Conservation (phyloP, 345 rosid species). For the Sapria himalayana region DNA sequence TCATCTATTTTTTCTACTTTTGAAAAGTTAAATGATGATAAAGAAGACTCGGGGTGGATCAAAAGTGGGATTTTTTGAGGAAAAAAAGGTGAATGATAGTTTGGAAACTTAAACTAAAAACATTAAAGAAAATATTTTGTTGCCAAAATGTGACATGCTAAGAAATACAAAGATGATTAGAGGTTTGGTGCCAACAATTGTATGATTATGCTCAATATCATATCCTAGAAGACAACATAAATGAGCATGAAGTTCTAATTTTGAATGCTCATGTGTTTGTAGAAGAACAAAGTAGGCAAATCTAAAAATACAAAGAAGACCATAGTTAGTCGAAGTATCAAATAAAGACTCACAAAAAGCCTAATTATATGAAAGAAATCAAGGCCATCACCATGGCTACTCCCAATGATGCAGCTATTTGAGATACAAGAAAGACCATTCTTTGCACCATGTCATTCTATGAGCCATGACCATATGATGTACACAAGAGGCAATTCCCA, state of each 20-base stretch:
- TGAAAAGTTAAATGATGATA: too few species aligned
- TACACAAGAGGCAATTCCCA: too few species aligned
- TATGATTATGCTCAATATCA: not conserved
- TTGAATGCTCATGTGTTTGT: not conserved
- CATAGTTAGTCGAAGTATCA: not conserved
- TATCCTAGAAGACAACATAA: not conserved
- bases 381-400: too few species aligned
- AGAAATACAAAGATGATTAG: not conserved
- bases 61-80: not conserved
- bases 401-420: too few species aligned
- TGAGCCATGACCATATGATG: too few species aligned
- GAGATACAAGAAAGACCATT: too few species aligned
- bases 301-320: not conserved
- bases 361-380: too few species aligned
- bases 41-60: too few species aligned
- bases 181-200: not conserved
- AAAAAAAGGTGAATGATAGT: too few species aligned
- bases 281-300: not conserved
- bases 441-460: too few species aligned
- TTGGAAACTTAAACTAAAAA: not conserved
- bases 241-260: not conserved
- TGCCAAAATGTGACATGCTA: not conserved
- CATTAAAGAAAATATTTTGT: not conserved
- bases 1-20: too few species aligned
- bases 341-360: not conserved